These are phyloP conservation scores for Diaporthe australafricana DNA, from an alignment of 2,329 filamentous ascomycete species.

Conservation along the genomic window DNA sequence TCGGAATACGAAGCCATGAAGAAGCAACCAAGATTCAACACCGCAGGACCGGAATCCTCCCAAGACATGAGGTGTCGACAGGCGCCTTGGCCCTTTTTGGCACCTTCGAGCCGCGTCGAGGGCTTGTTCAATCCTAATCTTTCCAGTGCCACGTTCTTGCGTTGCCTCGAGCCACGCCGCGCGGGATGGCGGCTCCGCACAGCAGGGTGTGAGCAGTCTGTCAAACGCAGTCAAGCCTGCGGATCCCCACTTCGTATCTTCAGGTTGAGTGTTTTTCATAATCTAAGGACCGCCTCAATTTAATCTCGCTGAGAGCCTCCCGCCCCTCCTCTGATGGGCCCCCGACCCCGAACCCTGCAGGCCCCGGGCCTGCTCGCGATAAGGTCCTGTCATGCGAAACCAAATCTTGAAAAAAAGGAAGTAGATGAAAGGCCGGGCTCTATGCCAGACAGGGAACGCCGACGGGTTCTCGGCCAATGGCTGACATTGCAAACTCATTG, in stretches of 20 bases:
- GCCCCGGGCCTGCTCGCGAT: conserved; percentile 11
- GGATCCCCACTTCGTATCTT: conserved; percentile 28
- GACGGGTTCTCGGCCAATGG: conserved; percentile 26
- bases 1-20: conserved; percentile 22
- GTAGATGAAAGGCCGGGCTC: not conserved
- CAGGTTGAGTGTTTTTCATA: conserved; percentile 25
- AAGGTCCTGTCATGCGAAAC: conserved; percentile 6
- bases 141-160: conserved; percentile 18
- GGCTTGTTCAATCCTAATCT: not conserved
- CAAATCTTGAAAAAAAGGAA: not conserved
- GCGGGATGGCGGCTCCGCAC: conserved; percentile 4
- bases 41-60: conserved; percentile 1
- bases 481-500: not conserved
- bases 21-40: conserved; percentile 15
- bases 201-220: conserved; percentile 5
- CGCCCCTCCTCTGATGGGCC: not conserved
- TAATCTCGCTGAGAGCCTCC: conserved; percentile 31
- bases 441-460: conserved; percentile 10
- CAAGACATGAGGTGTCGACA: conserved; percentile 12
- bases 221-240: conserved; percentile 9
- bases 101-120: conserved; percentile 14
- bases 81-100: conserved; percentile 23
- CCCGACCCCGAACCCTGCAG: conserved; percentile 10
- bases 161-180: conserved; percentile 19
- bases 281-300: conserved; percentile 23